Evolutionary conservation across 1,284 basidiomycete species (phyloP), one percentile per base, ranked within the genome.

Genomic region (Cryptococcus sp.): DNA sequence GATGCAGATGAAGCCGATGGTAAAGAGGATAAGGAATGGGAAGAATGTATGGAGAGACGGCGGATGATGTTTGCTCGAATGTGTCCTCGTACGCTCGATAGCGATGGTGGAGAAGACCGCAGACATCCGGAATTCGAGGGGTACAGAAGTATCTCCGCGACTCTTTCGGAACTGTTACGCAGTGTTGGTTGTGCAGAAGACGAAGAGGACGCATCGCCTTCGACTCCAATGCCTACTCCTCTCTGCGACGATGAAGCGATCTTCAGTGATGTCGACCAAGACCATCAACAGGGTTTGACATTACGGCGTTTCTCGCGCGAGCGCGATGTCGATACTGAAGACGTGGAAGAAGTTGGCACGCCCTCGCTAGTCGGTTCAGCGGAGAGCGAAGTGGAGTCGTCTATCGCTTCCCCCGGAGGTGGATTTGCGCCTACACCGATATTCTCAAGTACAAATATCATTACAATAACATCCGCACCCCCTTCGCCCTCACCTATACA

Each of bases 41-140:
- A 70, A 50, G 68, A 68, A 55, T 75, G 73, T 56, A 70, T 74
- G 63, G 72, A 73, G 39, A 55, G 75, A 29, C 59, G 74, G 38
- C 48, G 73, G 43, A 73, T 75, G 70, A 76, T 77, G 74, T 77
- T 77, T 52, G 71, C 72, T 13, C 57, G 62, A 39, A 67, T 75
- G 69, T 62, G 63, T 41, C 54, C 62, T 17, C 53, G 49, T 5
- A 19, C 52, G 44, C 20, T 37, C 10, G 52, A 46, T n/a, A 25
- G 46, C 1, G 63, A 62, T 5, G 58, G 51, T 25, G 59, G 56
- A 1, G 54, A 55, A 19, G 53, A 44, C 17, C 60, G 60, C 17
- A 54, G 62, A 29, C 67, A 70, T 48, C 72, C 70, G 23, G 68
- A 73, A 57, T 76, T 77, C 49, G 74, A 75, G 50, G 75, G 75